These are phyloP conservation scores for Gomphus bonarii DNA, from an alignment of 1,284 basidiomycete genomes.

Conservation along the genomic window DNA sequence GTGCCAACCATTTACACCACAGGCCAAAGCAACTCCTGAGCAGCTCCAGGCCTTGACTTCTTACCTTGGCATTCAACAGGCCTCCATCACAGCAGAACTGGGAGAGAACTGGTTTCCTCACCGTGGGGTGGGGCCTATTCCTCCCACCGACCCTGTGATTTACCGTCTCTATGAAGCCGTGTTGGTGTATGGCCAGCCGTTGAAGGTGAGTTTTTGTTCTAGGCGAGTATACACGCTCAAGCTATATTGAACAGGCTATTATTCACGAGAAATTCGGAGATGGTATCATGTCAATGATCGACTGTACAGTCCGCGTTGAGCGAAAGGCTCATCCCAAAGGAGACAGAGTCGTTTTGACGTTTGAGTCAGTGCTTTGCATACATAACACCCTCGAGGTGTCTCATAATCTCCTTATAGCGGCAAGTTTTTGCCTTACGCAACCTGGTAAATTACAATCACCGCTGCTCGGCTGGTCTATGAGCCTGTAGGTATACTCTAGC, in stretches of 20 bases:
- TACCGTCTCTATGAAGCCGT: slow-evolving; percentile 82
- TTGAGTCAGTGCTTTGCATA: slow-evolving; percentile 51
- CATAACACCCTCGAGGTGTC: not conserved
- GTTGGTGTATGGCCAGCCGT: slow-evolving; percentile 72
- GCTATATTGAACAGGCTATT: slow-evolving; percentile 61
- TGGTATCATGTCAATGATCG: slow-evolving; percentile 88
- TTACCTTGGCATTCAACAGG: slow-evolving; percentile 37
- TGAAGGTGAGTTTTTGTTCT: slow-evolving; percentile 42
- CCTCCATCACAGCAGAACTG: slow-evolving; percentile 35
- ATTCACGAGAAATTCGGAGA: slow-evolving; percentile 91
- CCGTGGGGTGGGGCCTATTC: slow-evolving; percentile 55
- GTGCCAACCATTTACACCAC: not conserved
- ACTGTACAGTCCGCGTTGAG: slow-evolving; percentile 65
- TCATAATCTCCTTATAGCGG: slow-evolving; percentile 31
- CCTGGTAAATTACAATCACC: slow-evolving; percentile 34
- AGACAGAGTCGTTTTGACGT: slow-evolving; percentile 72
- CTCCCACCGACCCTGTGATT: slow-evolving; percentile 73
- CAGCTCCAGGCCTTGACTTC: slow-evolving; percentile 47
- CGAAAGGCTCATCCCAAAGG: slow-evolving; percentile 75
- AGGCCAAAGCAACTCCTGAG: slow-evolving; percentile 60
- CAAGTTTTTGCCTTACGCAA: slow-evolving; percentile 64
- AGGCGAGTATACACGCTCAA: too few species aligned
- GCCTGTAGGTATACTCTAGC: too few species aligned
- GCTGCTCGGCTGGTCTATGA: not conserved
- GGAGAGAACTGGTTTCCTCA: slow-evolving; percentile 66